Base-by-base conservation (phyloP, 1,284 basidiomycete genomes). In the Ganoderma sinense region DNA sequence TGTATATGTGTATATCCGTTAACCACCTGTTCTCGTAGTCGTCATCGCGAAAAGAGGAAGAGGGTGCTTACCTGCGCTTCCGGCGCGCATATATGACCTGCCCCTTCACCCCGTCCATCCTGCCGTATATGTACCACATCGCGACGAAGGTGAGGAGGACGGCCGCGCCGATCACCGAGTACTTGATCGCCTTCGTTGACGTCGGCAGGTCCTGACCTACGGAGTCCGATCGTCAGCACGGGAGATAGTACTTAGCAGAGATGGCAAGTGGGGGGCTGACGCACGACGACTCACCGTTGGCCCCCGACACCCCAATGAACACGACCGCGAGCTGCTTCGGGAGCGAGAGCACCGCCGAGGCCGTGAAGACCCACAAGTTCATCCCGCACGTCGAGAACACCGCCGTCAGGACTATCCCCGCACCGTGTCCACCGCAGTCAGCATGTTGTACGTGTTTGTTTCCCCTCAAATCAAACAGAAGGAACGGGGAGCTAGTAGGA, bases 321-420 rank as follows among this genome's bases (percentile, higher is more conserved):
- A 94, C 92, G 8, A 88, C 89, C 65, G 90, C 85, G 71, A 93
- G 87, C 79, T 93, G 89, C 77, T 95, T 96, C 1, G 94, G 94
- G 71, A 94, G 78, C 2, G 93, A 93, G n/a, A 95, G 81, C 65
- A 94, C 81, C 1, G 92, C 90, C 8, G 94, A 91, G 18, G 93
- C 72, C 43, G 85, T 84, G 79, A 94, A 95, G 14, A 89, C 83
- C 77, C 89, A 85, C 70, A 95, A 87, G 68, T 82, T 82, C 91
- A 94, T 94, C 51, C 92, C 93, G 76, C 91, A 93, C 0, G 93
- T 92, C 0, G 93, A 87, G 79, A 95, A 95, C 2, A 95, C 86
- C n/a, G 91, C 92, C 0, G 93, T 93, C 0, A 89, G 88, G 75
- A 91, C 83, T 84, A 67, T 11, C 48, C 10, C 8, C 11, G 0